Conservation (phyloP, 1,139 yeast species). For the Lodderomyces jiufengensis region DNA sequence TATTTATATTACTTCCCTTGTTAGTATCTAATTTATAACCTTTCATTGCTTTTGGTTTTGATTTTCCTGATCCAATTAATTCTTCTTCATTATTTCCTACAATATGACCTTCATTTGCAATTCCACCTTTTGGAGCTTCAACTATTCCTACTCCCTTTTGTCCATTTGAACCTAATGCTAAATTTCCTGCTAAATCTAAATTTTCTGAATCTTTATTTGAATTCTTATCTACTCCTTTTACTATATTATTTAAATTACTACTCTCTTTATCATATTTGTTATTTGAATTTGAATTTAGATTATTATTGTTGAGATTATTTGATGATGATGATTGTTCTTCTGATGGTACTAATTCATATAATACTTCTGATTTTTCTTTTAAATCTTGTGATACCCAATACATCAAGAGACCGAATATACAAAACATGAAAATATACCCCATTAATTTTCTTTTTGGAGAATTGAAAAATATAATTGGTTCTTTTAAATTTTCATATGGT, state of each 20-base stretch:
- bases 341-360: slow-evolving; percentile 27
- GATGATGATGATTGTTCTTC: slow-evolving; percentile 4
- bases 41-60: slow-evolving; percentile 1
- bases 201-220: slow-evolving; percentile 14
- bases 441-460: slow-evolving; percentile 35
- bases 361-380: slow-evolving; percentile 25
- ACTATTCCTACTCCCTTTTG: slow-evolving; percentile 41
- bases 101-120: slow-evolving; percentile 45
- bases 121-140: slow-evolving; percentile 51
- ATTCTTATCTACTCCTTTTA: slow-evolving; percentile 14
- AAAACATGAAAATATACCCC: slow-evolving; percentile 38
- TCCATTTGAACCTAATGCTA: slow-evolving; percentile 42
- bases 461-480: slow-evolving; percentile 33
- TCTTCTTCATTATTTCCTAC: slow-evolving; percentile 43
- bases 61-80: slow-evolving; percentile 20
- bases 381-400: slow-evolving; percentile 38
- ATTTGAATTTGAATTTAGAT: background rate
- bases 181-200: slow-evolving; percentile 38
- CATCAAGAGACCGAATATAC: slow-evolving; percentile 35
- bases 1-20: slow-evolving; percentile 2
- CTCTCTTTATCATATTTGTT: slow-evolving; percentile 5
- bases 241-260: slow-evolving; percentile 13
- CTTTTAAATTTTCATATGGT: slow-evolving; percentile 31
- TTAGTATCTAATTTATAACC: background rate
- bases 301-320: background rate